Evolutionary conservation across 129 eudicot genomes (phyloP), one percentile per base, ranked within the genome.

Genomic region (Flaveria brownii): DNA sequence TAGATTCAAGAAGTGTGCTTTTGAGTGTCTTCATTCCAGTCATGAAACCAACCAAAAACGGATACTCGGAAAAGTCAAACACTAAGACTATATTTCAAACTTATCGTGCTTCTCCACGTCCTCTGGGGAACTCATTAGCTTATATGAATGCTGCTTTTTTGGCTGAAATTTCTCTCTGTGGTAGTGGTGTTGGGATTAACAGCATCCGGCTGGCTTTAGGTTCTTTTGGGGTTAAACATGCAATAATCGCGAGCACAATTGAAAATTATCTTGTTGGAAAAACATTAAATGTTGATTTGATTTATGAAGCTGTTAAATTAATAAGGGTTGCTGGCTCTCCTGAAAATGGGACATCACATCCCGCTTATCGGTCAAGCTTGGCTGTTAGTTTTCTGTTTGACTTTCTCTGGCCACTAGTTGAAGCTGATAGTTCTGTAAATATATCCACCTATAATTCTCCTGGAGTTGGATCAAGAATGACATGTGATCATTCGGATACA

Each of bases 81-180:
- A 51, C 79, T 36, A 84, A 83, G 65, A 25, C 87, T 52, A 16
- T 84, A 65, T 95, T 95, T 80, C 91, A 95, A 77, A 87, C 94
- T 17, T 91, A 89, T 72, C 90, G 97, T 51, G 94, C 99, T 75
- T 82, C 96, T 55, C 92, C 99, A 50, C 90, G 99, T 42, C 99
- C 97, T 49, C 86, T 91, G 22, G 99, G 99, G 56, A 95, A 91
- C 66, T 89, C 97, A 6, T 84, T 95, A 79, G 82, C 99, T 17
- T 91, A 91, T 80, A 42, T 95, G 71, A 89, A 91, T 72, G 94
- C 99, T 72, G 93, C 99, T 41, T 91, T 91, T 75, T 74, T 86
- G 69, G 94, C 97, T 20, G 88, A 87, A 20, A 72, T 87, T 68
- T 85, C 86, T 54, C n/a, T 20, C 0, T 4, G 45, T 74, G 78